Percentiles rank a stretch among this genome's conserved stretches.
Evolutionary conservation across 139 green algal genomes (phyloP).

Genomic region (Coccomyxa sp.): DNA sequence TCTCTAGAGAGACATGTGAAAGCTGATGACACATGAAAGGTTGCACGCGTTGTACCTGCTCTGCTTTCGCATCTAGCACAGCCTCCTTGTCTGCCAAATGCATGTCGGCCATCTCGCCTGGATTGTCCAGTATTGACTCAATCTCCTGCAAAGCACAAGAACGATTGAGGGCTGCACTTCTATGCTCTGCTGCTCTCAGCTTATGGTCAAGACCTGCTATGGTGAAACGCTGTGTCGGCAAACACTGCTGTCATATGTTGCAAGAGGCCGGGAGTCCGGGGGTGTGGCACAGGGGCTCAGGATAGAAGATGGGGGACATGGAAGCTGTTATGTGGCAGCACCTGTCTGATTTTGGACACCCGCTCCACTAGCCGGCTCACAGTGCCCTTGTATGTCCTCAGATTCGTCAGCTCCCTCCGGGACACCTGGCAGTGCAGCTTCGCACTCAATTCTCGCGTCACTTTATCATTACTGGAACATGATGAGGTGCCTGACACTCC

Average conservation of each 20-base stretch:
- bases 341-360: constrained; percentile 18
- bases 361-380: constrained; percentile 16
- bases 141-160: constrained; percentile 16
- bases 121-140: constrained; percentile 26
- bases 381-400: constrained; percentile 11
- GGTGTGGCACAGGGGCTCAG: not conserved
- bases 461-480: too few relatives aligned
- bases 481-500: too few relatives aligned
- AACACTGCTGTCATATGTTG: not conserved
- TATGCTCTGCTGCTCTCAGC: too few relatives aligned
- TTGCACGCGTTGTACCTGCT: too few relatives aligned
- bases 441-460: too few relatives aligned
- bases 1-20: too few relatives aligned
- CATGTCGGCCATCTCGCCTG: constrained; percentile 23
- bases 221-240: not conserved
- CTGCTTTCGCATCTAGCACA: not conserved
- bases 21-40: too few relatives aligned
- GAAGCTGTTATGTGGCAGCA: not conserved
- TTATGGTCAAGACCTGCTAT: too few relatives aligned
- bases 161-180: too few relatives aligned
- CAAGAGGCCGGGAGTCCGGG: not conserved
- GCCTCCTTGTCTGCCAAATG: constrained; percentile 15
- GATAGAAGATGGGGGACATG: not conserved
- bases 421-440: too few relatives aligned
- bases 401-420: constrained; percentile 12